These are phyloP conservation scores for Gentiana dahurica DNA, from an alignment of 257 asterid species.

Conservation along the genomic window DNA sequence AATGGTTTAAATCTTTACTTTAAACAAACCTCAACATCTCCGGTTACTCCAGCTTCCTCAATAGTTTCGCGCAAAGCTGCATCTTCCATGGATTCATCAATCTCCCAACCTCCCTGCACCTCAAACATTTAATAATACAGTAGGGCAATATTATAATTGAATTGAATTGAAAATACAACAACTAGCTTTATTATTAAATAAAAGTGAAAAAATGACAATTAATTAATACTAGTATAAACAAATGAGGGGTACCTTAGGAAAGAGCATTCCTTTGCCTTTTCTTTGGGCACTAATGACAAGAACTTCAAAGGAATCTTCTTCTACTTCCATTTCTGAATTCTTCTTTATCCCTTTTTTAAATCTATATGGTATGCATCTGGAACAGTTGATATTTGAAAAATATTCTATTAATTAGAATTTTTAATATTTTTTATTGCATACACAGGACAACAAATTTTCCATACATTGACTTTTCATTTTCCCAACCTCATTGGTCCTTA, in stretches of 20 bases:
- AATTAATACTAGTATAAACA: no score
- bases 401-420: neutral
- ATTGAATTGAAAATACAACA: no score
- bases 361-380: slow-evolving; percentile 86
- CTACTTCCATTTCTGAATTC: slow-evolving; percentile 10
- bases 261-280: slow-evolving; percentile 78
- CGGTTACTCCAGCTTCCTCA: slow-evolving; percentile 95
- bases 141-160: no score
- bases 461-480: no score
- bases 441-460: no score
- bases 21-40: slow-evolving; percentile 63
- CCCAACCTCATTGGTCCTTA: no score
- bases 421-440: no score
- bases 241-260: slow-evolving; percentile 56
- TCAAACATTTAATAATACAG: no score
- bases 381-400: slow-evolving; percentile 2
- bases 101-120: slow-evolving; percentile 87
- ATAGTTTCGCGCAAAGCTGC: slow-evolving; percentile 83
- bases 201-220: no score
- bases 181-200: no score
- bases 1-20: no score
- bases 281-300: slow-evolving; percentile 70
- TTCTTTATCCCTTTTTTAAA: slow-evolving; percentile 32
- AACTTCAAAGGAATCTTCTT: slow-evolving; percentile 75
- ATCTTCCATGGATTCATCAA: slow-evolving; percentile 52